These are phyloP conservation scores for Parafenestella ontariensis DNA, from an alignment of 2,329 filamentous ascomycete species.

Conservation along the genomic window DNA sequence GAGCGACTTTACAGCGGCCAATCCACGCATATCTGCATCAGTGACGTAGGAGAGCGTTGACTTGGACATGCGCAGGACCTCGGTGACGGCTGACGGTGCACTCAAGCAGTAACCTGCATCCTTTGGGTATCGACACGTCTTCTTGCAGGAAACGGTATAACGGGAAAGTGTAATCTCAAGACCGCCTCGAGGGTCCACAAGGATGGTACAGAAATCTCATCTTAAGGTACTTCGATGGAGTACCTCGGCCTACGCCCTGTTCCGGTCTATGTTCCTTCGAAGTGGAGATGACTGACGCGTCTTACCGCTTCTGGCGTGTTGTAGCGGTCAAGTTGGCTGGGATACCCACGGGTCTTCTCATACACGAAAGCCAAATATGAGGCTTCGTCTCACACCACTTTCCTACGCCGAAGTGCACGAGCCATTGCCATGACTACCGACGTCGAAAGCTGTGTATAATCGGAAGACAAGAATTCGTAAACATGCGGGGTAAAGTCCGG, in stretches of 20 bases:
- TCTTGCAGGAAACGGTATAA: not conserved
- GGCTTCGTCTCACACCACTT: not conserved
- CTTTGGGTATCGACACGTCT: not conserved
- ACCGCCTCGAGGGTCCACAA: not conserved
- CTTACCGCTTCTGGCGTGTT: not conserved
- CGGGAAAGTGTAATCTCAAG: not conserved
- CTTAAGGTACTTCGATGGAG: not conserved
- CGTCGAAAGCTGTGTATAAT: not conserved
- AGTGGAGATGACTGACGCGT: not conserved
- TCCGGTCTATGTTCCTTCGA: not conserved
- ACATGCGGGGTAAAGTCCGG: constrained; percentile 8
- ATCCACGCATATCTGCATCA: not conserved
- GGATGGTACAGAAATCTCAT: not conserved
- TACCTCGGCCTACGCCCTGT: constrained; percentile 2
- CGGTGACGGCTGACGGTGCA: no score
- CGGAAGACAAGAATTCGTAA: not conserved
- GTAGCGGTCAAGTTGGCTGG: not conserved
- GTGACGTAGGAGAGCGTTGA: not conserved
- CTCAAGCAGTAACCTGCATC: not conserved
- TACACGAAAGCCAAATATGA: not conserved
- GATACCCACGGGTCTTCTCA: not conserved
- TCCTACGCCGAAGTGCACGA: not conserved
- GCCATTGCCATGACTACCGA: not conserved
- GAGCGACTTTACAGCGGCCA: not conserved
- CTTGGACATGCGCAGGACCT: not conserved